Base-by-base conservation (phyloP, 257 asterid species). In the Plantago elongata region DNA sequence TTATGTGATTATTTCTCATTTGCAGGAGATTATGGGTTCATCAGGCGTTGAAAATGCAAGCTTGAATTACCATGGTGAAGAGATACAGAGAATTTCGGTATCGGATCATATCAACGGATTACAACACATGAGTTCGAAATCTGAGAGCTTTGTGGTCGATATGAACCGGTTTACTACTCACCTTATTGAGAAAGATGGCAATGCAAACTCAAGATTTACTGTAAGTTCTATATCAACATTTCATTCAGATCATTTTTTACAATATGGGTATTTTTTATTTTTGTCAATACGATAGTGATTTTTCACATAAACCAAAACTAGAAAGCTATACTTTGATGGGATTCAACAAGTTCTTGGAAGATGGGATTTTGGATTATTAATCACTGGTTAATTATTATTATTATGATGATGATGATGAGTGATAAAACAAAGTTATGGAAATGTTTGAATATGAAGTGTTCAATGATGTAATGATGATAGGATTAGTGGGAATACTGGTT, bases 111-210 rank as follows among this genome's bases (percentile, higher is more conserved):
- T 61, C 1, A 71, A 79, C 37, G 76, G 65, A 43, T 58, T 69
- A 51, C 77, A 75, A 15, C 66, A 68, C 18, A 54, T 71, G 1
- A 49, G 13, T 63, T 16, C 60, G 34, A 72, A 75, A 60, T 47
- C 87, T 9, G 88, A 88, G 30, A 76, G 83, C 69, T 81, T 85
- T 72, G 81, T 81, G 59, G 79, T 88, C 57, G 94, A 90, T 54
- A 85, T 90, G 82, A 90, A 85, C 37, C 79, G 82, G 0, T 75
- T 87, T 46, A 74, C 89, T 46, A 74, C 89, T 27, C 93, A 73
- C 54, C 67, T 74, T 38, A 54, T 64, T 9, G 88, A 83, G 59
- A 87, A 74, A 63, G 95, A 83, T 14, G 54, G 42, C 1, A 71
- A 60, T 47, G 61, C 76, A 59, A 83, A 83, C 73, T 83, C 97